Evolutionary conservation across 352 stramenopile species (phyloP), one percentile per base, ranked within the genome.

Genomic region (Phytophthora parvispora): DNA sequence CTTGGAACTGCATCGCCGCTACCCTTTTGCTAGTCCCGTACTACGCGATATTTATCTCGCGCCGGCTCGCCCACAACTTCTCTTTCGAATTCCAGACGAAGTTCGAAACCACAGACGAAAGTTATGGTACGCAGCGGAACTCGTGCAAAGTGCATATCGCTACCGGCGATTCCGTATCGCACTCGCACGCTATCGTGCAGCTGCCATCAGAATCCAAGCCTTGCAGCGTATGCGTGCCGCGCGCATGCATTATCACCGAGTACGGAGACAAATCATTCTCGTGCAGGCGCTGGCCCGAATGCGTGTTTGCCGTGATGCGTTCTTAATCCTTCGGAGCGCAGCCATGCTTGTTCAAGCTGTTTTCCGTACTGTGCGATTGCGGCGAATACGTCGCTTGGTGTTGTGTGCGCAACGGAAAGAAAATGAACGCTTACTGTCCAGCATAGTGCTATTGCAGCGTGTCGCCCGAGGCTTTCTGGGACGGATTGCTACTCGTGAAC

Each of bases 1-100:
- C 6, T 67, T 94, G 7, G 34, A 32, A 27, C 43, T 84, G 13
- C 83, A 95, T 45, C 73, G 83, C 7, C 65, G 58, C 1, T 53
- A 77, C 18, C 83, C 81, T 2, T 75, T 93, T 24, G 79, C 73
- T 22, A 78, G 67, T 43, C 72, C 64, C 4, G 54, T 78, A 3
- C 48, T 95, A 6, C 72, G 78, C 8, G 87, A 96, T 67, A 70
- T 93, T 10, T 89, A 80, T 48, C 74, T 96, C 1, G 73, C 79
- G 15, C 70, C 80, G 25, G 59, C 61, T 42, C 60, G 66, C 24
- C 73, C 69, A 20, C 9, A 77, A n/a, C 57, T 93, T 0, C 42
- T 15, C 0, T 94, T 89, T 55, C 49, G 56, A 2, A 77, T 94
- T 53, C 86, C 81, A 13, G 45, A 42, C 8, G 74, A 86, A 27